Conservation (phyloP, 768 basidiomycete species). For the Termitomyces sp. region DNA sequence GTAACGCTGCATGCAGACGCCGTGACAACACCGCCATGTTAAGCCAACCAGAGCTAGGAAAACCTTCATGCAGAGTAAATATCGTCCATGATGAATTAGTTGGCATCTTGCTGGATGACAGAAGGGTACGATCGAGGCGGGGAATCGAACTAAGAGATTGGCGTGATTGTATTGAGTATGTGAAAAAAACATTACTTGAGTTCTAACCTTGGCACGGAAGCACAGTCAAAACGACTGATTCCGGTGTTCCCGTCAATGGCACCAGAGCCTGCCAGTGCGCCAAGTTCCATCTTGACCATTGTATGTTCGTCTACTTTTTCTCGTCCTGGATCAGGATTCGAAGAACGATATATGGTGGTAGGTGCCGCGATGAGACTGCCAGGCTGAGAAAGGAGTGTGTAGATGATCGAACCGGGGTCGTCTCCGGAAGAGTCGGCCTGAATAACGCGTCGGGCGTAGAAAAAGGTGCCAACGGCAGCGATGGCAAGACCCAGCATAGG, state of each 20-base stretch:
- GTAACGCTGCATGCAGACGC: conserved; percentile 19
- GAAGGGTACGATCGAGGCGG: conserved; percentile 1
- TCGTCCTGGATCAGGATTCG: neutral
- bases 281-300: neutral
- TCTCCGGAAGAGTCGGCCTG: conserved; percentile 9
- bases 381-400: conserved; percentile 1
- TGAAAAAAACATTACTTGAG: neutral
- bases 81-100: conserved; percentile 23
- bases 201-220: conserved; percentile 13
- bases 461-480: conserved; percentile 10
- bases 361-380: neutral
- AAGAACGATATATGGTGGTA: neutral
- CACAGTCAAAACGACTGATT: conserved; percentile 13
- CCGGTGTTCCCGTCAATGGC: conserved; percentile 11
- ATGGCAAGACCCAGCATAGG: conserved; percentile 4
- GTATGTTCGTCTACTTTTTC: neutral
- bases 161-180: neutral
- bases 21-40: conserved; percentile 22
- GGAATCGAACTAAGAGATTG: neutral
- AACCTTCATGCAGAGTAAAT: conserved; percentile 30
- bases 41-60: conserved; percentile 19
- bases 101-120: conserved; percentile 4
- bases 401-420: neutral
- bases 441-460: conserved; percentile 5
- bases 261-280: neutral